Conservation (phyloP, 345 rosid genomes). For the Brassica rapa region DNA sequence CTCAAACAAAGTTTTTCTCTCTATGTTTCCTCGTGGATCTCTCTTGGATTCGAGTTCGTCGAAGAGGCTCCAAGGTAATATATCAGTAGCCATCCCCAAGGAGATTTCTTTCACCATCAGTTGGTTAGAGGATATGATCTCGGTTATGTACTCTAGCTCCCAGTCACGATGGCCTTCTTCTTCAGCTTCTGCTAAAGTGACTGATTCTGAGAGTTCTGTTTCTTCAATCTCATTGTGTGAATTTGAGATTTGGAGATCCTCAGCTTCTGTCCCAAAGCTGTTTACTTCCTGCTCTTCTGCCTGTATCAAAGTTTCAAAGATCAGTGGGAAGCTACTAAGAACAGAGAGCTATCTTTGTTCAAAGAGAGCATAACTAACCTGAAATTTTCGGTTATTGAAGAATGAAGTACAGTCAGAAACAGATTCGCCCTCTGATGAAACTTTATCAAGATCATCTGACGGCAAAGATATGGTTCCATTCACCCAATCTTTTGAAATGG, state of each 20-base stretch:
- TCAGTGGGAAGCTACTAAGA: slow-evolving; percentile 17
- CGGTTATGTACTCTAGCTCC: slow-evolving; percentile 61
- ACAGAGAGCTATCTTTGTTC: no score
- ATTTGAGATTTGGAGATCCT: slow-evolving; percentile 45
- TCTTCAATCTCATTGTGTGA: slow-evolving; percentile 39
- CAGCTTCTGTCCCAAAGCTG: slow-evolving; percentile 43
- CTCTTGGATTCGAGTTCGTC: slow-evolving; percentile 30
- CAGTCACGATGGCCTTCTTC: slow-evolving; percentile 41
- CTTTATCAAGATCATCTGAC: slow-evolving; percentile 43
- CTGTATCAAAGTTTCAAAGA: slow-evolving; percentile 19
- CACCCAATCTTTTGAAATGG: slow-evolving; percentile 45
- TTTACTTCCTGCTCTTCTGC: slow-evolving; percentile 48
- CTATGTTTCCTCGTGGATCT: slow-evolving; percentile 36
- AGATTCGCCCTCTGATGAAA: slow-evolving; percentile 36
- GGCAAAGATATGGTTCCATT: slow-evolving; percentile 38
- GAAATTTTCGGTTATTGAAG: slow-evolving; percentile 46
- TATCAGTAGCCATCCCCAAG: slow-evolving; percentile 42
- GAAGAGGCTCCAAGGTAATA: slow-evolving; percentile 46
- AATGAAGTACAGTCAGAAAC: slow-evolving; percentile 47
- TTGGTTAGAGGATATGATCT: slow-evolving; percentile 48
- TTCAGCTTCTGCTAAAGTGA: slow-evolving; percentile 39
- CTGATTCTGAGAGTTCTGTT: slow-evolving; percentile 35
- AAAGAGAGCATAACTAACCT: slow-evolving; percentile 47
- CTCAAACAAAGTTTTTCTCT: slow-evolving; percentile 58
- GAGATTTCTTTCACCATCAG: slow-evolving; percentile 46